Evolutionary conservation across 192 early-diverging fungal genomes (phyloP).

Genomic region (Coemansia interrupta): DNA sequence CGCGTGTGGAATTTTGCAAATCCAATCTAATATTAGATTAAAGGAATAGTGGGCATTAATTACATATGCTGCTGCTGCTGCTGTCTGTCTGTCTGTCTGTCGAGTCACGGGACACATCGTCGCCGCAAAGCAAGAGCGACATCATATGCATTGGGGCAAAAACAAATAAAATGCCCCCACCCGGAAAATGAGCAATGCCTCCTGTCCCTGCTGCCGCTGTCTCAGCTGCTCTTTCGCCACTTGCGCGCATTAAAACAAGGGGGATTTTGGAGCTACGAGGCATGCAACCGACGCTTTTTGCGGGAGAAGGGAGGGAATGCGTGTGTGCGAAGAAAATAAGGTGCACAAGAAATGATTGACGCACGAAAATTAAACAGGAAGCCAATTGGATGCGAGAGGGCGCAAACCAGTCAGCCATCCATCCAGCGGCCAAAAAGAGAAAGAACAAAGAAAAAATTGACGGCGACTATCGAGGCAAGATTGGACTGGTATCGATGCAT

Average conservation of each 20-base stretch:
- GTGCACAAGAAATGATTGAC: constrained; percentile 10
- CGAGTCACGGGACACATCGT: too few relatives aligned
- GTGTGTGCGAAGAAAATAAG: neutral
- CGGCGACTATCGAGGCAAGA: neutral
- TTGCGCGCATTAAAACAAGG: too few relatives aligned
- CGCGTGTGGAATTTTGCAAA: constrained; percentile 96
- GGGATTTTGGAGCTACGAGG: too few relatives aligned
- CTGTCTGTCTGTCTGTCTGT: too few relatives aligned
- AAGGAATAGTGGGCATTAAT: neutral
- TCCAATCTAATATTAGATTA: constrained; percentile 64
- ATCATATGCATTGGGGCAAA: too few relatives aligned
- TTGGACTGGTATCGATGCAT: constrained; percentile 4
- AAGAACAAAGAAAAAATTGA: neutral
- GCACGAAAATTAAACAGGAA: constrained; percentile 4
- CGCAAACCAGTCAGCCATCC: neutral
- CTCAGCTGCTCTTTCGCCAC: too few relatives aligned
- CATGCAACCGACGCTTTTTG: too few relatives aligned
- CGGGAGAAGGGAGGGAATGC: too few relatives aligned
- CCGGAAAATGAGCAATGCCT: too few relatives aligned
- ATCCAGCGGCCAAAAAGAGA: constrained; percentile 1
- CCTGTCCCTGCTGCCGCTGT: too few relatives aligned
- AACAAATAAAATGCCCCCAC: too few relatives aligned
- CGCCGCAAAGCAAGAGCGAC: too few relatives aligned
- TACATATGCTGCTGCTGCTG: neutral
- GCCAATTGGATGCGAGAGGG: neutral